These are phyloP conservation scores for Candida saitoana DNA, from an alignment of 805 yeast genomes.

Conservation along the genomic window DNA sequence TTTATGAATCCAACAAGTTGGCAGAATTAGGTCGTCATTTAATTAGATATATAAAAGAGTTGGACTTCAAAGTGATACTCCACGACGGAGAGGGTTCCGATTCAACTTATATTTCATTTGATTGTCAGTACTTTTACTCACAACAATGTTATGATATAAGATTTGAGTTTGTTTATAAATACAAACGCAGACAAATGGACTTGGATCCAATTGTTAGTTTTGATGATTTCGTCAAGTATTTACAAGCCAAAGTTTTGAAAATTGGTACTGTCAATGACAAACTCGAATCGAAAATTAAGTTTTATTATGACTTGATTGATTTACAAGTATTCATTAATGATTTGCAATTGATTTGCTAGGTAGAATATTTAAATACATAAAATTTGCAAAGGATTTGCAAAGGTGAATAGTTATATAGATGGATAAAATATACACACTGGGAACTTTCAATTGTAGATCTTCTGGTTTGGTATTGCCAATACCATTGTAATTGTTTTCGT, in stretches of 20 bases:
- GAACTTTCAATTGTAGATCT: too few relatives aligned
- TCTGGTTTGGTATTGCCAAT: too few relatives aligned
- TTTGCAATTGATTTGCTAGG: conserved; percentile 1
- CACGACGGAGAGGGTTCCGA: not conserved
- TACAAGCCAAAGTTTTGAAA: conserved; percentile 1
- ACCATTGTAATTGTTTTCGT: too few relatives aligned
- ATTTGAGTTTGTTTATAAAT: conserved; percentile 1
- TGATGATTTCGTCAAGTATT: conserved; percentile 2
- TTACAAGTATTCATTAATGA: conserved; percentile 1
- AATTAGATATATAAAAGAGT: not conserved
- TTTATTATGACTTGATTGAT: conserved; percentile 1
- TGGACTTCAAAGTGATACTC: not conserved
- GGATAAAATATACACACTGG: too few relatives aligned
- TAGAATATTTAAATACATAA: too few relatives aligned
- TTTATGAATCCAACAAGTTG: not conserved
- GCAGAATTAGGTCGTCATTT: not conserved
- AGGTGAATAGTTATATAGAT: too few relatives aligned
- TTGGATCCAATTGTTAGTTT: conserved; percentile 1
- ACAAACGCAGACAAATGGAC: not conserved
- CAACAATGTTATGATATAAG: not conserved
- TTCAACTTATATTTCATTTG: not conserved
- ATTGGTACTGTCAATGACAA: not conserved
- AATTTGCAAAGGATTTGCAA: too few relatives aligned
- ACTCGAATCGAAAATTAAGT: not conserved
- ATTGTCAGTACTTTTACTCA: not conserved